Base-by-base conservation (phyloP, 1,139 yeast genomes). In the Taphrina communis region DNA sequence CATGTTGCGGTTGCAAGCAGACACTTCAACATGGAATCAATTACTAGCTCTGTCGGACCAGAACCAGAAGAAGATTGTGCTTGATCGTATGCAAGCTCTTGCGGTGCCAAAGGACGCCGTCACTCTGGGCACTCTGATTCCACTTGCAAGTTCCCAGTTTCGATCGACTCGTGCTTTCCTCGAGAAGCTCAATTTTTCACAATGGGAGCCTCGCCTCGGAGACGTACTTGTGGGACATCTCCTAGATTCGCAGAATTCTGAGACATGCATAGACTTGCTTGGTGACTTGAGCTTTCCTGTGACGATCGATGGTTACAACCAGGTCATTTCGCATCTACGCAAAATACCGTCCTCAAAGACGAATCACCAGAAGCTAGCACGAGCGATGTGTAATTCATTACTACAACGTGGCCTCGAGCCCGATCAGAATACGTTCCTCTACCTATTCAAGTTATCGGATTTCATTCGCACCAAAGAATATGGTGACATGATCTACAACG, bases 1-100 rank as follows among this genome's bases (percentile, higher is more conserved):
- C 7, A 35, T 14, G n/a, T 17, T 31, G 21, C 50, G 62, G 2
- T 19, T 58, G 21, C 25, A 58, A 11, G 62, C 62, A 42, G 52
- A 58, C 14, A 58, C 53, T 7, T 38, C 42, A 9, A 58, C 62
- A 7, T 58, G 62, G 62, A 58, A 58, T 44, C 62, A 58, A 17
- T 19, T 58, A 14, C 41, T 58, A n/a, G 44, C 62, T 1, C 53
- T 58, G 11, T 58, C 41, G 6, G 17, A 46, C 7, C 19, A 31
- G 19, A 7, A 21, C 7, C 62, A 58, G 42, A 42, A 58, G 31
- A 6, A 6, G 7, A 12, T 44, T 44, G 62, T 44, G 17, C 21
- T 25, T n/a, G 41, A 39, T 5, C 52, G 44, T 14, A 58, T 58
- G 62, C 17, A 42, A 14, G 19, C 39, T 11, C 41, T 42, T 8